Evolutionary conservation across 108 stramenopile genomes (phyloP), one percentile per base, ranked within the genome.

Genomic region (Nitzschia putrida): DNA sequence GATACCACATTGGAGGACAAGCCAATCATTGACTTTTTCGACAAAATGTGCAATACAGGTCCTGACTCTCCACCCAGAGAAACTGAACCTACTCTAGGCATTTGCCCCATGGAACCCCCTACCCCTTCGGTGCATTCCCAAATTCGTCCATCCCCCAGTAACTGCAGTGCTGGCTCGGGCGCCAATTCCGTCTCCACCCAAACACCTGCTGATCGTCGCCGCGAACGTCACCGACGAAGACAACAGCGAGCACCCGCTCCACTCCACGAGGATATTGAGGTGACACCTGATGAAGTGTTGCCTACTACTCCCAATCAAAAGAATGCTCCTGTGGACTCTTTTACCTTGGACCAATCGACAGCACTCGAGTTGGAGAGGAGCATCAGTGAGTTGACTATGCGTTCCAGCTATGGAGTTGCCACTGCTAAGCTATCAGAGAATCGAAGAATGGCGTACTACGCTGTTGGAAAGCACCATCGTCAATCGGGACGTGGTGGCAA

Each of bases 401-500:
- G 84, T 25, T 89, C 86, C 10, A 72, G 64, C 11, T 80, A 84
- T 53, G 78, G 63, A 14, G 83, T 77, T 18, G 80, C 64, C 20
- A 47, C 76, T 50, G 69, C 67, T 47, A 38, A 67, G n/a, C 39
- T 52, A 57, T 65, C 76, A 0, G 86, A 85, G 40, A 73, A 80
- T 20, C 77, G 92, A 45, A 80, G 92, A 21, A 93, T 93, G 92
- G 89, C 89, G 14, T 94, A 91, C 58, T 94, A 94, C 56, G 92
- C 92, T 10, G 92, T 94, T 13, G 92, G 92, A 34, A 80, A 78
- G n/a, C 74, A 80, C 23, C 79, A 88, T 42, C 76, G 77, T 13
- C 72, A 80, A 42, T 64, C 71, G 9, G 77, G 77, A 9, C 64
- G 70, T 37, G 82, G 80, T 23, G 89, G 89, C 24, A 93, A 90